phyloP scores from a whole-genome alignment of 352 stramenopile genomes.

The Pythium pyrilobum region DNA sequence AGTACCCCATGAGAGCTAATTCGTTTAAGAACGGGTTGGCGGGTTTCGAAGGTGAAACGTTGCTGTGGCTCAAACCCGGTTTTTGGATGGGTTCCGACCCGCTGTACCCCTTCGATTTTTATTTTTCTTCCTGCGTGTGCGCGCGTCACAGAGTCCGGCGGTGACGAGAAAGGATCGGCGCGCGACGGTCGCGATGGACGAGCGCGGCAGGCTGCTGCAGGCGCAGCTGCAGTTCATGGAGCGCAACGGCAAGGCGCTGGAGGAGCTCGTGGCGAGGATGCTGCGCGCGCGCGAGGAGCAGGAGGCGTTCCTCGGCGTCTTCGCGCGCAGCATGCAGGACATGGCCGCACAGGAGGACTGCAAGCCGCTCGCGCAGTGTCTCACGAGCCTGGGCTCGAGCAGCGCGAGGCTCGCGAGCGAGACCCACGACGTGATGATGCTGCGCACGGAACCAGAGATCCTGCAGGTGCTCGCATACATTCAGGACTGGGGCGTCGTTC shows the following conservation, averaged over 20 bases:
- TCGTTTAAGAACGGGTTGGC: too few relatives aligned
- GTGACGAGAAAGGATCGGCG: background rate
- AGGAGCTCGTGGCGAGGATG: slow-evolving; percentile 69
- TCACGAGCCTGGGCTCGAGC: slow-evolving; percentile 41
- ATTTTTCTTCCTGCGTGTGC: background rate
- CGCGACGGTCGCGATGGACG: slow-evolving; percentile 27
- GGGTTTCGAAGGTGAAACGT: too few relatives aligned
- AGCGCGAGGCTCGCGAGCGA: slow-evolving; percentile 49
- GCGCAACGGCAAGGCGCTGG: slow-evolving; percentile 65
- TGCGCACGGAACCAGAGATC: slow-evolving; percentile 60
- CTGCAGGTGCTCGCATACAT: slow-evolving; percentile 68
- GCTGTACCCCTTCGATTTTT: slow-evolving; percentile 7
- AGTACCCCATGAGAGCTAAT: background rate
- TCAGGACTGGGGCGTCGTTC: slow-evolving; percentile 77
- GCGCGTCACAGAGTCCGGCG: slow-evolving; percentile 16
- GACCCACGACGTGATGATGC: slow-evolving; percentile 75
- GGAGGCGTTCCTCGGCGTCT: slow-evolving; percentile 45
- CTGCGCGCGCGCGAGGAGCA: slow-evolving; percentile 60
- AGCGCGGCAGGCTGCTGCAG: slow-evolving; percentile 35
- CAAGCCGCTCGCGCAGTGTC: slow-evolving; percentile 37
- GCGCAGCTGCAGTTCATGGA: slow-evolving; percentile 79
- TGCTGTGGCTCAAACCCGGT: too few relatives aligned
- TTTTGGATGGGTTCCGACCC: slow-evolving; percentile 8
- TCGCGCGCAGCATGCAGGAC: slow-evolving; percentile 56
- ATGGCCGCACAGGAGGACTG: slow-evolving; percentile 58